Evolutionary conservation across 257 asterid species (phyloP).

Genomic region (Solanum pimpinellifolium): DNA sequence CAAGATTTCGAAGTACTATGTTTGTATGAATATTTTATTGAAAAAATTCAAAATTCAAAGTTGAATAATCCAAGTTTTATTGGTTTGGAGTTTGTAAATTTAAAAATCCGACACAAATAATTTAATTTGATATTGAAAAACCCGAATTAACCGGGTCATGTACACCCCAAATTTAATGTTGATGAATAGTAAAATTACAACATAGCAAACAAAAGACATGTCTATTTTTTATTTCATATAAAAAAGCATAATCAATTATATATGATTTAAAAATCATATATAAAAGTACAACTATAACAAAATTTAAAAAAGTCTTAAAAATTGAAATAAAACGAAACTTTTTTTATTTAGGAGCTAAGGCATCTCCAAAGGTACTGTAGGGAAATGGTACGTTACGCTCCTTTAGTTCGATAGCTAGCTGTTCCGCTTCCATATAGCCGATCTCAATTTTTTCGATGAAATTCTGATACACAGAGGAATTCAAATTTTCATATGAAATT

Average conservation of each 20-base stretch:
- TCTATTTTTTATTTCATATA: background rate
- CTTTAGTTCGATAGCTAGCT: background rate
- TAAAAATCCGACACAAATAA: no score
- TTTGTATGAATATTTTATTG: no score
- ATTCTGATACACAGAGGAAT: background rate
- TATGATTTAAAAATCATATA: background rate
- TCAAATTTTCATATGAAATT: background rate
- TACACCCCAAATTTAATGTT: background rate
- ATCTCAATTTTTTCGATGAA: background rate
- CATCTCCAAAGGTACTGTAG: background rate
- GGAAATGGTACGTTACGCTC: background rate
- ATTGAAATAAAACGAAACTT: background rate
- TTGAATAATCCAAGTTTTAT: no score
- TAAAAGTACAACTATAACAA: background rate
- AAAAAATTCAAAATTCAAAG: no score
- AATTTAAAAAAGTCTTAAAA: no score
- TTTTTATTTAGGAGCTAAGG: background rate
- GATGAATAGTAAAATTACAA: no score
- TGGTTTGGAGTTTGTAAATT: no score
- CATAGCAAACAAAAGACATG: background rate
- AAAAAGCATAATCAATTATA: background rate
- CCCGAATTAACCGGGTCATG: fast-evolving
- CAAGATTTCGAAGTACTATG: no score
- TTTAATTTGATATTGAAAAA: no score
- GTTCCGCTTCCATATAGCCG: background rate